Evolutionary conservation across 108 stramenopile species (phyloP).

Genomic region (Cyclotella choctawhatcheeana): DNA sequence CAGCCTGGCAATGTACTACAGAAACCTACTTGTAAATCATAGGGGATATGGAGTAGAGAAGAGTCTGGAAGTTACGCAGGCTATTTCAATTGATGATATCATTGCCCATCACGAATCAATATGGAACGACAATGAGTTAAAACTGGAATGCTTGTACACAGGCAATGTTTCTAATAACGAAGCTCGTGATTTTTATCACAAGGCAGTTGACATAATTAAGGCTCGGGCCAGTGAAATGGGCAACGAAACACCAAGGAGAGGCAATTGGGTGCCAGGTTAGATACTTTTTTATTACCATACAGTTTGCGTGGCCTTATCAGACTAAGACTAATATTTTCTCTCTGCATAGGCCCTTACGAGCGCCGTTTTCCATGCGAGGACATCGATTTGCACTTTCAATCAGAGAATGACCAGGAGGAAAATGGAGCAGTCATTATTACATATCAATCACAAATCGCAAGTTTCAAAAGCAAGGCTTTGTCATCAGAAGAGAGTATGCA

Average conservation of each 20-base stretch:
- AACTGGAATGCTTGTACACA: slow-evolving; percentile 65
- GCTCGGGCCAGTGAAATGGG: slow-evolving; percentile 3
- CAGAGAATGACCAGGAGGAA: slow-evolving; percentile 74
- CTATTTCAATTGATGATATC: slow-evolving; percentile 49
- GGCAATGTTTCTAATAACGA: slow-evolving; percentile 76
- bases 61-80: slow-evolving; percentile 48
- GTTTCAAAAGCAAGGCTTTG: slow-evolving; percentile 72
- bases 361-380: slow-evolving; percentile 64
- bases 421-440: slow-evolving; percentile 67
- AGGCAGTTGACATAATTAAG: slow-evolving; percentile 37
- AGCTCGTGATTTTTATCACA: slow-evolving; percentile 61
- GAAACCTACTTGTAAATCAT: slow-evolving; percentile 64
- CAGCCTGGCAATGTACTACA: slow-evolving; percentile 72
- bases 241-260: background rate
- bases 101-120: slow-evolving; percentile 57
- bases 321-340: background rate
- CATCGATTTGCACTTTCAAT: slow-evolving; percentile 76
- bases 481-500: slow-evolving; percentile 66
- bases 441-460: slow-evolving; percentile 72
- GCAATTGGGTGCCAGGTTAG: slow-evolving; percentile 38
- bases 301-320: too few species aligned
- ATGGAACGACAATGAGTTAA: slow-evolving; percentile 46
- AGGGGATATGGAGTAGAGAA: slow-evolving; percentile 58
- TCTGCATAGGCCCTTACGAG: slow-evolving; percentile 55
- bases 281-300: background rate